Conservation (phyloP, 2,329 filamentous ascomycete genomes). For the Exophiala sp. region DNA sequence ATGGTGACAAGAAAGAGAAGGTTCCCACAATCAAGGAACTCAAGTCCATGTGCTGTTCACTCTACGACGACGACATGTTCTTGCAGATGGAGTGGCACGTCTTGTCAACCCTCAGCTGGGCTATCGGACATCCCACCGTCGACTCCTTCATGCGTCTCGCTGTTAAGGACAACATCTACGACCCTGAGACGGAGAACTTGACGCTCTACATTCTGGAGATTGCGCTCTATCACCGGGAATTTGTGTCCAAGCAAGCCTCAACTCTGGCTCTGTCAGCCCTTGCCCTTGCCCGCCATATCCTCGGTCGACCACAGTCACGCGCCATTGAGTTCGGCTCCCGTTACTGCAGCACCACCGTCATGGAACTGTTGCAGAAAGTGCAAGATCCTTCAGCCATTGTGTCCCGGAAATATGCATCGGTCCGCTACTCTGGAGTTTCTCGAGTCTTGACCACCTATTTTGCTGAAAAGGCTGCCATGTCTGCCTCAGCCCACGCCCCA, state of each 20-base stretch:
- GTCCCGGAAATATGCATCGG: slow-evolving; percentile 61
- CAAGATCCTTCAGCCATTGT: slow-evolving; percentile 63
- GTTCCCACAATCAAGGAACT: slow-evolving; percentile 96
- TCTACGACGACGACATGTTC: slow-evolving; percentile 99
- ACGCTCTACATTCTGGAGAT: slow-evolving; percentile 91
- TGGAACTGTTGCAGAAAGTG: slow-evolving; percentile 59
- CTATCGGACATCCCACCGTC: slow-evolving; percentile 89
- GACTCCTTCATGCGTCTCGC: slow-evolving; percentile 89
- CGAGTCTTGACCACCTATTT: slow-evolving; percentile 62
- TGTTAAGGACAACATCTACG: slow-evolving; percentile 66
- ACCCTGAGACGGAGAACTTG: slow-evolving; percentile 90
- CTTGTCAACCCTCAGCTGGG: slow-evolving; percentile 93
- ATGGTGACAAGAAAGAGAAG: slow-evolving; percentile 95
- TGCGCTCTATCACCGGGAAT: slow-evolving; percentile 91
- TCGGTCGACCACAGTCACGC: slow-evolving; percentile 69
- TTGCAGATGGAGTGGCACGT: slow-evolving; percentile 99
- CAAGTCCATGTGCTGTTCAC: slow-evolving; percentile 97
- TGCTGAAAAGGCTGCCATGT: slow-evolving; percentile 54
- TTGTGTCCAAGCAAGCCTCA: slow-evolving; percentile 86
- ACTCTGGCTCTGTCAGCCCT: slow-evolving; percentile 84
- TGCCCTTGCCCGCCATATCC: slow-evolving; percentile 77
- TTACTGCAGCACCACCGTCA: slow-evolving; percentile 49
- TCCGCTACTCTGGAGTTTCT: slow-evolving; percentile 60
- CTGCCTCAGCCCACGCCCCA: slow-evolving; percentile 33
- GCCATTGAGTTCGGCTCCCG: slow-evolving; percentile 66